These are phyloP conservation scores for Eimeria necatrix DNA, from an alignment of 169 alveolate genomes.

Conservation along the genomic window DNA sequence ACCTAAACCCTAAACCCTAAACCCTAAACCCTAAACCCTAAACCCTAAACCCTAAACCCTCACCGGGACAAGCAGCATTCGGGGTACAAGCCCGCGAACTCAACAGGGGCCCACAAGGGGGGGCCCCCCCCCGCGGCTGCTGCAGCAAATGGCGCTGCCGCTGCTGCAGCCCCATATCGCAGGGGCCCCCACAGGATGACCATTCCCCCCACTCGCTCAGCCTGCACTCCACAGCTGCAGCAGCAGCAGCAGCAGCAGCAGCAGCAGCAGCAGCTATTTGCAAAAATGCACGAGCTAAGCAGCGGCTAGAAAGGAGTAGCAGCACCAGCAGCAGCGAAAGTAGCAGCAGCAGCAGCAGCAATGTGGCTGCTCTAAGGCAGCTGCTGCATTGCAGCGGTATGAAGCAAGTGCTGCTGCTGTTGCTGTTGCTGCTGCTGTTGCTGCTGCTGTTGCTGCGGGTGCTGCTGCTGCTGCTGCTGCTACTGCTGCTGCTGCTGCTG, in stretches of 20 bases:
- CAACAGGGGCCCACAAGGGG: background rate
- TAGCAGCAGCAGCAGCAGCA: slow-evolving; percentile 31
- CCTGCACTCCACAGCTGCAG: background rate
- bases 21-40: background rate
- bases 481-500: slow-evolving; percentile 21
- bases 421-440: background rate
- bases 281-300: background rate
- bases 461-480: slow-evolving; percentile 5
- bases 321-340: background rate
- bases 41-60: background rate
- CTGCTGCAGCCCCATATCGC: background rate
- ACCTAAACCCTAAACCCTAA: background rate
- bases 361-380: background rate
- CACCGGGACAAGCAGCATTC: background rate
- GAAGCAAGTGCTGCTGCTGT: background rate
- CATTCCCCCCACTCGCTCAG: background rate
- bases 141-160: slow-evolving; percentile 21
- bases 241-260: slow-evolving; percentile 13
- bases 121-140: slow-evolving; percentile 44
- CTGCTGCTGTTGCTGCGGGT: background rate
- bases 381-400: background rate
- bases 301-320: background rate
- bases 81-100: slow-evolving; percentile 5
- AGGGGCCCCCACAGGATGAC: slow-evolving; percentile 1
- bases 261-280: background rate